Evolutionary conservation across 2,329 filamentous ascomycete species (phyloP).

Genomic region (Botryotinia calthae): DNA sequence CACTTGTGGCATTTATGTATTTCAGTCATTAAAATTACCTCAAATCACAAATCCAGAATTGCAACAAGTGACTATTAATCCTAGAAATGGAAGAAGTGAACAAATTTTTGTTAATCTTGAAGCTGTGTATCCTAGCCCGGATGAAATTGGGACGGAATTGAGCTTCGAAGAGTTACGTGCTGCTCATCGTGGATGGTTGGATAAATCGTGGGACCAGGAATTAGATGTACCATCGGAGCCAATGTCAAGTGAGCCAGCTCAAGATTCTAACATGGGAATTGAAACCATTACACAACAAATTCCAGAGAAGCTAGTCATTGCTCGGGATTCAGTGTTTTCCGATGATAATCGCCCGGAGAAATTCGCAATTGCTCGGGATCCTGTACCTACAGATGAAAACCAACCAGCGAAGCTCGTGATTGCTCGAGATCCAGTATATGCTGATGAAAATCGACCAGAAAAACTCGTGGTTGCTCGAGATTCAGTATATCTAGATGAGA

Average conservation of each 20-base stretch:
- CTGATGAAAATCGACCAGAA: constrained; percentile 55
- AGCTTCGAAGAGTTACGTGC: constrained; percentile 93
- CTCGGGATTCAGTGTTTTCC: constrained; percentile 43
- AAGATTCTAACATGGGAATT: constrained; percentile 24
- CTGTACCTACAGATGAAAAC: constrained; percentile 57
- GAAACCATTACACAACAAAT: constrained; percentile 32
- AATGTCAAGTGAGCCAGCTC: constrained; percentile 18
- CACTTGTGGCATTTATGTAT: constrained; percentile 54
- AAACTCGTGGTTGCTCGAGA: constrained; percentile 39
- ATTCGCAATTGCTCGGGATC: constrained; percentile 38
- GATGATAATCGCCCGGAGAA: constrained; percentile 54
- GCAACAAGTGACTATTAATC: constrained; percentile 79
- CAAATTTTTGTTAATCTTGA: constrained; percentile 84
- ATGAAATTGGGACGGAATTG: constrained; percentile 69
- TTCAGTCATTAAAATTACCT: constrained; percentile 53
- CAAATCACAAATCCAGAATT: constrained; percentile 54
- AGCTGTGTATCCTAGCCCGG: constrained; percentile 76
- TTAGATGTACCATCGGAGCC: constrained; percentile 10
- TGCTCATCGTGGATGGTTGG: constrained; percentile 66
- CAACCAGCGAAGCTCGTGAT: constrained; percentile 39
- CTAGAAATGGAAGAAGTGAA: constrained; percentile 74
- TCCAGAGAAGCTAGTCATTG: constrained; percentile 40
- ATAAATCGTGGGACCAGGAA: constrained; percentile 52
- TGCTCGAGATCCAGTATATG: constrained; percentile 41
- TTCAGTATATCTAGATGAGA: constrained; percentile 54